Percentiles rank a stretch among this genome's conserved stretches.
Conservation (phyloP, 2,329 filamentous ascomycete genomes). For the Arthrobotrys musiformis region DNA sequence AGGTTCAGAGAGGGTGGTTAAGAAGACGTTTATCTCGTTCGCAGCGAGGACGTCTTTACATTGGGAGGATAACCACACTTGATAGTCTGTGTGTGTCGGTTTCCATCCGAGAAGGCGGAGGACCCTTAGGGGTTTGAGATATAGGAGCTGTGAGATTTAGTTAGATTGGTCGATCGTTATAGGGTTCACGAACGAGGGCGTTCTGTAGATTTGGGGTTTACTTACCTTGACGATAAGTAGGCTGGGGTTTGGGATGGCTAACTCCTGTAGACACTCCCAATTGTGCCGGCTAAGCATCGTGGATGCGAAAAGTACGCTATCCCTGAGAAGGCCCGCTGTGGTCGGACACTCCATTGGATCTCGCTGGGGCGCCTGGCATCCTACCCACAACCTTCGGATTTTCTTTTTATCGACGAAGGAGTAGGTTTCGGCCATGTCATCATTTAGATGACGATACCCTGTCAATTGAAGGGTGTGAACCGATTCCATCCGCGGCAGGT, state of each 20-base stretch:
- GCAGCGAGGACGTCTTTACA: background rate
- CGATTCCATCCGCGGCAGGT: background rate
- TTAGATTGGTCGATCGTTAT: no score
- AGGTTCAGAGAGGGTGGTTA: background rate
- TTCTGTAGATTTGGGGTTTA: no score
- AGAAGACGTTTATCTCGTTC: background rate
- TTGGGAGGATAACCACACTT: no score
- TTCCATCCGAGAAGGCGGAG: background rate
- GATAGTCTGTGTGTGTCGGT: background rate
- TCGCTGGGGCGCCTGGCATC: background rate
- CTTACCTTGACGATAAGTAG: background rate
- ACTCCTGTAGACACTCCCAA: constrained; percentile 18
- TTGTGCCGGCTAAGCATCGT: background rate
- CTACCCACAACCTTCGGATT: constrained; percentile 28
- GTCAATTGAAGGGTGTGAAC: constrained; percentile 22
- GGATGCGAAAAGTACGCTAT: background rate
- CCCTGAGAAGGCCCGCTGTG: background rate
- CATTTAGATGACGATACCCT: background rate
- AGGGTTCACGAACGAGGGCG: no score
- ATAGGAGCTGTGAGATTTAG: background rate
- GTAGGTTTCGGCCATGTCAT: background rate
- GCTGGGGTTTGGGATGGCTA: constrained; percentile 17
- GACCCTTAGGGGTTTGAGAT: background rate
- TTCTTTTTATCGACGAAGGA: background rate
- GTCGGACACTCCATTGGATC: constrained; percentile 14